phyloP scores from a whole-genome alignment of 176 grass and related monocot genomes.

The Panicum miliaceum region DNA sequence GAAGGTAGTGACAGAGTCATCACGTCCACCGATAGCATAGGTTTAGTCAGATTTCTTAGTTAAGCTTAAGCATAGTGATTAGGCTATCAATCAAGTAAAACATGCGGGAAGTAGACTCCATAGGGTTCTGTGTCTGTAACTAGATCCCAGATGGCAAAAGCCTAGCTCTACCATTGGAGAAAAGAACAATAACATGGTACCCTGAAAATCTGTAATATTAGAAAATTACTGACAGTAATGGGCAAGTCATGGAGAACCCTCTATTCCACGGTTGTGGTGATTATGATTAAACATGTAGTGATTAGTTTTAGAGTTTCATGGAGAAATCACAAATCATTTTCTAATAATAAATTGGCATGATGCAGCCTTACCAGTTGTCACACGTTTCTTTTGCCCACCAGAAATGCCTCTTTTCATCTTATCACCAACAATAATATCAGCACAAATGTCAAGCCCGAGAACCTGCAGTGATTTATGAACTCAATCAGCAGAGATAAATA shows the following conservation, averaged over 20 bases:
- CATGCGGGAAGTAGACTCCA: neutral
- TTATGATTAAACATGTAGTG: constrained; percentile 3
- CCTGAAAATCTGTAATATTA: neutral
- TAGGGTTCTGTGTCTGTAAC: neutral
- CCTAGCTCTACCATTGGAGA: neutral
- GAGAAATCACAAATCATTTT: constrained; percentile 6
- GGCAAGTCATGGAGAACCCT: neutral
- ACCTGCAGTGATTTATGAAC: constrained; percentile 47
- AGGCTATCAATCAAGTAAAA: constrained; percentile 3
- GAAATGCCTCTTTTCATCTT: constrained; percentile 84
- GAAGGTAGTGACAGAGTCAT: neutral
- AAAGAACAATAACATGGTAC: constrained; percentile 2
- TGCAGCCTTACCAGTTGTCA: constrained; percentile 64
- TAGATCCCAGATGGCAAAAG: constrained; percentile 2
- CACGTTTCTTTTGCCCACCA: constrained; percentile 73
- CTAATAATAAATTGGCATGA: constrained; percentile 22
- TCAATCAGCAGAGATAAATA: constrained; percentile 31
- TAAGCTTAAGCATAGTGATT: neutral
- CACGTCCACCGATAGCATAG: neutral
- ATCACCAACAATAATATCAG: constrained; percentile 67
- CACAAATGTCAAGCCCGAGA: constrained; percentile 72
- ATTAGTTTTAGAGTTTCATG: neutral
- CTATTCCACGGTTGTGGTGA: neutral
- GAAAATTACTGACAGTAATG: constrained; percentile 10
- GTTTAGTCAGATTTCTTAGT: neutral